These are phyloP conservation scores for Trypanosoma boissoni DNA, from an alignment of 208 protist genomes.

Conservation along the genomic window DNA sequence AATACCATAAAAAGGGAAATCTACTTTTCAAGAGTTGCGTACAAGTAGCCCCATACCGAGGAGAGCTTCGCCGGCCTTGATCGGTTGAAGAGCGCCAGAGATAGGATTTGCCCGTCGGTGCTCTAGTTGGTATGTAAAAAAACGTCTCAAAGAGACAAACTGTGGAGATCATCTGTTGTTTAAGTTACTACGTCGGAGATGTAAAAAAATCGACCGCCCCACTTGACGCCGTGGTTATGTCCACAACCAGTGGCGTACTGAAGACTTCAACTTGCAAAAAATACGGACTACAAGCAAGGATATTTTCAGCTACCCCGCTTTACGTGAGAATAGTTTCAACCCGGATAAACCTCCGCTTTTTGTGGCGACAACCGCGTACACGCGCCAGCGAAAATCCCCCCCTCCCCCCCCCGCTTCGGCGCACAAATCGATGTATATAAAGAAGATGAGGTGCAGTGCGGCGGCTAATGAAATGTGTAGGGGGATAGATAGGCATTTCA, in stretches of 20 bases:
- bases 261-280: conserved; percentile 2
- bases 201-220: not conserved
- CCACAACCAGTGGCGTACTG: not conserved
- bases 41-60: not conserved
- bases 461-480: not conserved
- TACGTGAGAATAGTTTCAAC: not conserved
- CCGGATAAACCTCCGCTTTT: not conserved
- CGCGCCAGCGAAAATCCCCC: not conserved
- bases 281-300: not conserved
- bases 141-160: not conserved
- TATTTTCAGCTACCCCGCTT: not conserved
- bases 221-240: not conserved
- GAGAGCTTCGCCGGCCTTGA: not conserved
- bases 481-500: not conserved
- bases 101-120: not conserved
- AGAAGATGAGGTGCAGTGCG: not conserved
- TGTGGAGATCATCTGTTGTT: conserved; percentile 2
- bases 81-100: not conserved
- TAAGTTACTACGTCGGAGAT: not conserved
- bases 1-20: not conserved
- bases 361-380: not conserved
- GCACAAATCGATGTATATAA: not conserved
- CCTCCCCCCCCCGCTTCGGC: no score
- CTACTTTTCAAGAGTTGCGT: not conserved
- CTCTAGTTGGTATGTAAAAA: not conserved